A percentile compares a stretch with the other conserved stretches of the same genome.
Conservation (phyloP, 2,329 filamentous ascomycete species). For the Colletotrichum tamarilloi region DNA sequence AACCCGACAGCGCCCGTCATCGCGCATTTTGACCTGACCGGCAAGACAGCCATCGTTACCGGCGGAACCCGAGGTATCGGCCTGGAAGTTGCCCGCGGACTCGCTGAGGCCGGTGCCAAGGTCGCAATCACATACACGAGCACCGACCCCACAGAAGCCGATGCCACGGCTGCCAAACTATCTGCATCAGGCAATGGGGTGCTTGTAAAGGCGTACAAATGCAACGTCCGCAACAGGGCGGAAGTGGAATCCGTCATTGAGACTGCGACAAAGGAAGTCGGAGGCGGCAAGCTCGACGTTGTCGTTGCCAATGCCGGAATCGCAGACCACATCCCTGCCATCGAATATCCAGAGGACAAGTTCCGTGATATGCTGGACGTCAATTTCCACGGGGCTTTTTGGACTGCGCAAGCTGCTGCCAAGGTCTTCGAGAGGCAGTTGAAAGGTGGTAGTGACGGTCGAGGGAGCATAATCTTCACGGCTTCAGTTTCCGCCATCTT, state of each 20-base stretch:
- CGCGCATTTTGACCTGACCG: conserved; percentile 33
- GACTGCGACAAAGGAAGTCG: conserved; percentile 46
- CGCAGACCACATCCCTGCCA: conserved; percentile 47
- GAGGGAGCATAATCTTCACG: conserved; percentile 52
- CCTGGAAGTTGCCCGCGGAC: conserved; percentile 22
- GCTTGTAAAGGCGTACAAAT: conserved; percentile 48
- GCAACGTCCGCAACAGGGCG: conserved; percentile 47
- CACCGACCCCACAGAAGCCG: conserved; percentile 28
- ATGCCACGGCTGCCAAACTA: conserved; percentile 19
- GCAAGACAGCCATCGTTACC: conserved; percentile 31
- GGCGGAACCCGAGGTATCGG: conserved; percentile 30
- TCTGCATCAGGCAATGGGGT: conserved; percentile 33
- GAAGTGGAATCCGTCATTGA: conserved; percentile 41
- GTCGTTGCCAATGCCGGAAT: conserved; percentile 56
- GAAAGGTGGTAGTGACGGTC: conserved; percentile 40
- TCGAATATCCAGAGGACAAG: conserved; percentile 53
- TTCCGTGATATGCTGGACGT: conserved; percentile 51
- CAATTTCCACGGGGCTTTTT: conserved; percentile 55
- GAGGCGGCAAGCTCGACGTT: conserved; percentile 51
- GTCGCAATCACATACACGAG: conserved; percentile 32
- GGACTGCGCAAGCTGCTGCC: conserved; percentile 54
- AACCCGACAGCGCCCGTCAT: conserved; percentile 21
- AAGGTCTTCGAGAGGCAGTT: conserved; percentile 49
- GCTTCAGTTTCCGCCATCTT: conserved; percentile 52
- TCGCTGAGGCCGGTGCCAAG: conserved; percentile 28